Percentiles rank a stretch among this genome's conserved stretches.
Conservation (phyloP, 208 protist genomes). For the Leishmania guyanensis region DNA sequence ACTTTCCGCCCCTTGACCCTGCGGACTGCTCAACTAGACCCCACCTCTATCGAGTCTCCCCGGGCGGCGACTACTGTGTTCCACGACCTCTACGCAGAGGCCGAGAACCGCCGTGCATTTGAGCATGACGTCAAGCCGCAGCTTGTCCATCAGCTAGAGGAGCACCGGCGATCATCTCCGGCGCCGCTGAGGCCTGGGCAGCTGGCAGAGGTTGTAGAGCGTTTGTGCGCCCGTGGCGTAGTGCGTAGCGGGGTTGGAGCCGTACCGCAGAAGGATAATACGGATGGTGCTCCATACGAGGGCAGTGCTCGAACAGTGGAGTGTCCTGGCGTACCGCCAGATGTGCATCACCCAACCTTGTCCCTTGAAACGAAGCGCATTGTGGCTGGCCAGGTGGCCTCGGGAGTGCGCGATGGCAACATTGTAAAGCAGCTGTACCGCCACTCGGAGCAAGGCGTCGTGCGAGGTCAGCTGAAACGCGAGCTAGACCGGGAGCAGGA, state of each 20-base stretch:
- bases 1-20: slow-evolving; percentile 87
- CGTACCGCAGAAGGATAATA: not conserved
- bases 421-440: slow-evolving; percentile 46
- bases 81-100: slow-evolving; percentile 62
- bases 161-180: slow-evolving; percentile 24
- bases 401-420: slow-evolving; percentile 47
- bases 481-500: slow-evolving; percentile 39
- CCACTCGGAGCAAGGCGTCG: slow-evolving; percentile 18
- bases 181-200: slow-evolving; percentile 30
- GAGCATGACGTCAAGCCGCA: slow-evolving; percentile 47
- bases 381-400: slow-evolving; percentile 42
- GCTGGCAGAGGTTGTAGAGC: slow-evolving; percentile 61
- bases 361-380: slow-evolving; percentile 60
- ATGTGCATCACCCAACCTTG: slow-evolving; percentile 43
- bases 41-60: slow-evolving; percentile 19
- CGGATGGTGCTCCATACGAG: not conserved
- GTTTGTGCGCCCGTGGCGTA: slow-evolving; percentile 53
- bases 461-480: slow-evolving; percentile 18
- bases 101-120: slow-evolving; percentile 59
- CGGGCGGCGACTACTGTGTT: slow-evolving; percentile 40
- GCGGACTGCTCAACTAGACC: slow-evolving; percentile 43
- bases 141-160: slow-evolving; percentile 61
- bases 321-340: not conserved
- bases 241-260: slow-evolving; percentile 22
- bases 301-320: not conserved